Percentiles rank a stretch among this genome's conserved stretches.
These are phyloP conservation scores for Yamadazyma aaseri DNA, from an alignment of 1,139 yeast genomes.

Conservation along the genomic window DNA sequence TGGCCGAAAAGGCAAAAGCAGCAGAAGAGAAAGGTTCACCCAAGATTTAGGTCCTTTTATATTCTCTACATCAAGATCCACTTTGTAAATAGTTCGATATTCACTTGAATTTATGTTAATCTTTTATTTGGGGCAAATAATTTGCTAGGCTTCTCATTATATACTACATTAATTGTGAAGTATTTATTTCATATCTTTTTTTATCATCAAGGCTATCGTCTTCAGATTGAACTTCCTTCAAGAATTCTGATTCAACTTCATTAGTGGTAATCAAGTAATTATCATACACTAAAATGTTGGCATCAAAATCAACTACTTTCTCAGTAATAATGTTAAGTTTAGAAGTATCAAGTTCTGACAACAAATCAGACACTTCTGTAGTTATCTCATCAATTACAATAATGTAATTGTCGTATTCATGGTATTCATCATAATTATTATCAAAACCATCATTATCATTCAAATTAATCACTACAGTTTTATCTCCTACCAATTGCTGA, in stretches of 20 bases:
- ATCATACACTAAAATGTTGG: slow-evolving; percentile 1
- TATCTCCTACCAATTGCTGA: neutral
- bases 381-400: slow-evolving; percentile 2
- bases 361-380: slow-evolving; percentile 1
- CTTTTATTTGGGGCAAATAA: too few species aligned
- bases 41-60: too few species aligned
- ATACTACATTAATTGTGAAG: too few species aligned
- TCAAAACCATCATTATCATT: neutral
- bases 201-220: neutral
- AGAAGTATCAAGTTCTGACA: slow-evolving; percentile 1
- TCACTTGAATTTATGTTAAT: too few species aligned
- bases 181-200: slow-evolving; percentile 1
- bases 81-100: too few species aligned
- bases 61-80: too few species aligned
- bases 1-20: neutral
- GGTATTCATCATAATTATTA: neutral
- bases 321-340: slow-evolving; percentile 3
- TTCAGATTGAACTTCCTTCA: neutral
- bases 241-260: slow-evolving; percentile 1
- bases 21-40: too few species aligned
- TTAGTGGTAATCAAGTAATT: neutral
- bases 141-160: too few species aligned
- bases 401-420: slow-evolving; percentile 2
- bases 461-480: neutral
- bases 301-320: slow-evolving; percentile 2